Evolutionary conservation across 352 stramenopile genomes (phyloP).

Genomic region (Blastocystis sp.): DNA sequence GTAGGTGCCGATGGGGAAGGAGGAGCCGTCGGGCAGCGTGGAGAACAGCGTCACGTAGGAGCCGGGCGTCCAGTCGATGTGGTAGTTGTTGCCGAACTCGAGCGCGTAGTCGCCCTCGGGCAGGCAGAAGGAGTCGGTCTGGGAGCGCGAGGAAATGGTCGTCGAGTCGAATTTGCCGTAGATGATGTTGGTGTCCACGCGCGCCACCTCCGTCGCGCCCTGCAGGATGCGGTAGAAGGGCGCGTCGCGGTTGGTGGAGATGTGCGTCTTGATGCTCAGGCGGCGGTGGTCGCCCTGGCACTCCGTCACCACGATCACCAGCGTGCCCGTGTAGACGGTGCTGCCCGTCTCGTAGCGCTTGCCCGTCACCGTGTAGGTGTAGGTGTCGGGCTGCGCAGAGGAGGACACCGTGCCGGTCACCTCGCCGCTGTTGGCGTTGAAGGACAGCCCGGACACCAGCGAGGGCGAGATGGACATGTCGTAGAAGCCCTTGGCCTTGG

Average conservation of each 20-base stretch:
- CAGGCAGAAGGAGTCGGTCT: background rate
- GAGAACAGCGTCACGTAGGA: background rate
- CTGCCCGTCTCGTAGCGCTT: background rate
- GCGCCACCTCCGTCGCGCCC: background rate
- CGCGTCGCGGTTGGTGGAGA: background rate
- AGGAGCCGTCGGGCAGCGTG: background rate
- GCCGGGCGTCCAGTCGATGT: background rate
- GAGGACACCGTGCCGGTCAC: background rate
- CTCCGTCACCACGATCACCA: background rate
- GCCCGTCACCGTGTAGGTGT: conserved; percentile 5
- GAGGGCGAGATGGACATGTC: background rate
- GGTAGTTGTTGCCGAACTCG: background rate
- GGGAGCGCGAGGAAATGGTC: background rate
- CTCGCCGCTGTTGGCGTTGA: conserved; percentile 2
- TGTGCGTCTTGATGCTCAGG: conserved; percentile 20
- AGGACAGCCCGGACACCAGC: background rate
- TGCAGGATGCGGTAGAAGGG: background rate
- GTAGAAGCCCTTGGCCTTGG: background rate
- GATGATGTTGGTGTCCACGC: background rate
- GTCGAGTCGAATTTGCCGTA: background rate
- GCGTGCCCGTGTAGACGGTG: background rate
- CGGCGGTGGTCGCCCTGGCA: background rate
- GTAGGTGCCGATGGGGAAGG: background rate
- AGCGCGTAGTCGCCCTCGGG: background rate
- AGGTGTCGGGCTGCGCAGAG: background rate